Evolutionary conservation across 2,329 filamentous ascomycete species (phyloP), one percentile per base, ranked within the genome.

Genomic region (Stagonosporopsis rhizophila): DNA sequence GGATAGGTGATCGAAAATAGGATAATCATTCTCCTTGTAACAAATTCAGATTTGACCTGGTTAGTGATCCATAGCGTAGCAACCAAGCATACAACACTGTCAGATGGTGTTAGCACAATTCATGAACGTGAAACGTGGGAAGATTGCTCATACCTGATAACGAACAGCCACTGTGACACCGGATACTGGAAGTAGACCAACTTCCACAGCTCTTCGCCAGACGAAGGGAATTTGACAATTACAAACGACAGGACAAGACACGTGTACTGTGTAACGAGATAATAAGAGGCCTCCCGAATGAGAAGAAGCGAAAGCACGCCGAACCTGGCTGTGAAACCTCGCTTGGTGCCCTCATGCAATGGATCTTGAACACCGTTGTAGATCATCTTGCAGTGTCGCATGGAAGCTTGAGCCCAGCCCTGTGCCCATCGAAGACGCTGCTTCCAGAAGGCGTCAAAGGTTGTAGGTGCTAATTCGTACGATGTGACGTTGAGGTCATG

Each of bases 361-460:
- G 65, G 72, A 32, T 73, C 66, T 6, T 71, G 67, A 19, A 77
- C 73, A 22, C 77, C 77, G 27, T 73, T 77, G 73, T 78, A 82
- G 27, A 77, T 65, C 52, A 81, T 72, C 19, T 75, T 71, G 50
- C 76, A 61, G 58, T 82, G 79, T 17, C 72, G 69, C 62, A 77
- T 71, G 30, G 73, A 79, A n/a, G 79, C 80, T 63, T 82, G 80
- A 4, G 78, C 77, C 80, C 80, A 82, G 37, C 80, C 80, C 62
- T 82, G 80, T 3, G 80, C 77, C 80, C 80, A 82, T 51, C 80
- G 71, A n/a, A 82, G 73, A 9, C 80, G 75, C 58, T 82, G 80
- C 64, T 81, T 82, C 78, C 79, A 81, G 64, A 82, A 80, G 1
- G 77, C 77, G 14, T 60, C 51, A 50, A 78, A 75, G 2, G 75